phyloP scores from a whole-genome alignment of 2,329 filamentous ascomycete genomes.

The Sarocladium strictum region DNA sequence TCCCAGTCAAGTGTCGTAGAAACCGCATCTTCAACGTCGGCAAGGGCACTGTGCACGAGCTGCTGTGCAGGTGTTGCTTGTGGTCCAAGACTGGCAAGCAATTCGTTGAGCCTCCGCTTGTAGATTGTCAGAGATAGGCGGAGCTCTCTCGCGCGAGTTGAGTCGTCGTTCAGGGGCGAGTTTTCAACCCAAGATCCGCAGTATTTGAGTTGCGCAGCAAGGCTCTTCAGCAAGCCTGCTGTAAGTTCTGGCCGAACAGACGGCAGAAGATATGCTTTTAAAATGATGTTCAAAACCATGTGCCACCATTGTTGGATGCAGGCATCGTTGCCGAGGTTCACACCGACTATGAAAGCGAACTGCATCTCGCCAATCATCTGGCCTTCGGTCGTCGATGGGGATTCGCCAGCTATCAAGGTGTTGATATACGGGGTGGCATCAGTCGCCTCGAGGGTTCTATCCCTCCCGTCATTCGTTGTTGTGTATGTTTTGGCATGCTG shows the following conservation, averaged over 20 bases:
- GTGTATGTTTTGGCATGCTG: slow-evolving; percentile 37
- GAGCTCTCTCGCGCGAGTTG: slow-evolving; percentile 28
- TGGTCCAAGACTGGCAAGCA: slow-evolving; percentile 26
- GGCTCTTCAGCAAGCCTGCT: slow-evolving; percentile 38
- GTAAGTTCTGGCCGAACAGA: slow-evolving; percentile 37
- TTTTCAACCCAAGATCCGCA: slow-evolving; percentile 42
- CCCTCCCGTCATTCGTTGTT: slow-evolving; percentile 27
- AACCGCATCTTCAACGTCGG: slow-evolving; percentile 24
- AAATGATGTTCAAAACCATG: slow-evolving; percentile 43
- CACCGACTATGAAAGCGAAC: slow-evolving; percentile 51
- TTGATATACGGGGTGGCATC: slow-evolving; percentile 44
- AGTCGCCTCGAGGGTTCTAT: slow-evolving; percentile 36
- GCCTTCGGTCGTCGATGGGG: slow-evolving; percentile 22
- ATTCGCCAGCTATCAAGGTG: slow-evolving; percentile 28
- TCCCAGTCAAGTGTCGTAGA: slow-evolving; percentile 49
- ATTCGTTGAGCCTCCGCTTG: slow-evolving; percentile 46
- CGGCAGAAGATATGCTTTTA: slow-evolving; percentile 43
- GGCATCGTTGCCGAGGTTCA: slow-evolving; percentile 50
- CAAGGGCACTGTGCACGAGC: slow-evolving; percentile 41
- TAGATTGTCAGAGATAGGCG: slow-evolving; percentile 46
- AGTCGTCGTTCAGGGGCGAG: slow-evolving; percentile 33
- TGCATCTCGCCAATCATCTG: slow-evolving; percentile 56
- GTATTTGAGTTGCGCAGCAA: slow-evolving; percentile 51
- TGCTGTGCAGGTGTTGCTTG: slow-evolving; percentile 30
- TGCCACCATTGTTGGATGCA: slow-evolving; percentile 60